Conservation (phyloP, 2,329 filamentous ascomycete species). For the Teratosphaeria zuluensis region DNA sequence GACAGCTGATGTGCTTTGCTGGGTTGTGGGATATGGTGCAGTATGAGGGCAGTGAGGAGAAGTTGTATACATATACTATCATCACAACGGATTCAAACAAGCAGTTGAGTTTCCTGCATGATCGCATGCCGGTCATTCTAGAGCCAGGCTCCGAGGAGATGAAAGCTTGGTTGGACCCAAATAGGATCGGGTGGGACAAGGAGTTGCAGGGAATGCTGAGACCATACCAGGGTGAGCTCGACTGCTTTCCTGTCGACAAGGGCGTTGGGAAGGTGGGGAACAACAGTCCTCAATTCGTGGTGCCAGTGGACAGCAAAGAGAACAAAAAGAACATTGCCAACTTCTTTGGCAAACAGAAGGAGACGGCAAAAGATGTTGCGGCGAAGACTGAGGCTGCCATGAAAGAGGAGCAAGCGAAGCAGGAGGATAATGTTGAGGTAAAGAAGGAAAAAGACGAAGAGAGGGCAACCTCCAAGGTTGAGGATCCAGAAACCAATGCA, state of each 20-base stretch:
- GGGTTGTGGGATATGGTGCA: constrained; percentile 84
- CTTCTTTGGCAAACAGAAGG: constrained; percentile 63
- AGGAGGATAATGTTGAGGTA: constrained; percentile 22
- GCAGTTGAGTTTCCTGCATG: constrained; percentile 77
- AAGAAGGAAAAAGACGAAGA: constrained; percentile 32
- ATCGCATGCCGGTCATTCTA: constrained; percentile 91
- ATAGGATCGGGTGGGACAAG: constrained; percentile 59
- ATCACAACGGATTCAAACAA: constrained; percentile 83
- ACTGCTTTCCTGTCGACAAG: constrained; percentile 75
- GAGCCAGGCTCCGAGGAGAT: constrained; percentile 64
- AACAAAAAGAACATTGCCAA: constrained; percentile 93
- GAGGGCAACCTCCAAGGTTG: constrained; percentile 34
- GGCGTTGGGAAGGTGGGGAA: constrained; percentile 94
- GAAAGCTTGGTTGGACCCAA: constrained; percentile 69
- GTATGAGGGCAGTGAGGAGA: constrained; percentile 62
- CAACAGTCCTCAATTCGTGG: constrained; percentile 71
- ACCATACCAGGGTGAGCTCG: constrained; percentile 68
- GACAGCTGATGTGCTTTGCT: constrained; percentile 76
- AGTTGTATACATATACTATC: constrained; percentile 80
- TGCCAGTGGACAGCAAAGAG: constrained; percentile 72
- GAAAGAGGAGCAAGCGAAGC: constrained; percentile 20
- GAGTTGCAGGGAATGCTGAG: constrained; percentile 71
- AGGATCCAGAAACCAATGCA: constrained; percentile 43
- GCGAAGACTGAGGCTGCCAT: constrained; percentile 26
- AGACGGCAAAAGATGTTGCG: constrained; percentile 25